A percentile compares a stretch with the other conserved stretches of the same genome.
Conservation (phyloP, 164 flowering plant genomes). For the Magnolia changhungtana region DNA sequence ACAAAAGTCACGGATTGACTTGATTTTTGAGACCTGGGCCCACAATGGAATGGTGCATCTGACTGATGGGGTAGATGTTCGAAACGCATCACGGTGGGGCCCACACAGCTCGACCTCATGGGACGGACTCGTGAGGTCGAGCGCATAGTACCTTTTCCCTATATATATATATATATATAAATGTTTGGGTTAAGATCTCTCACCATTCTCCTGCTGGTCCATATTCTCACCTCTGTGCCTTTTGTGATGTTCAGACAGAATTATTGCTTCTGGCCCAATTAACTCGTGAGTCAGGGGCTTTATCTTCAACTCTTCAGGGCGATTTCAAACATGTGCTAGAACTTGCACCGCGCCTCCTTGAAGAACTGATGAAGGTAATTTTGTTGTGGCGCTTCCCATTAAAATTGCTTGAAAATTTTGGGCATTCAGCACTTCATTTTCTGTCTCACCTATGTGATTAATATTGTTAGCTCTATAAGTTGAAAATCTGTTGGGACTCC, state of each 20-base stretch:
- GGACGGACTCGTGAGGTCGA: too few relatives aligned
- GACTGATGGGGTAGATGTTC: too few relatives aligned
- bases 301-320: constrained; percentile 54
- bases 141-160: too few relatives aligned
- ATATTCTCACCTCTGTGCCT: neutral
- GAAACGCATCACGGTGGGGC: too few relatives aligned
- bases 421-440: neutral
- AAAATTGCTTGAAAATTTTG: neutral
- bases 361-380: constrained; percentile 85
- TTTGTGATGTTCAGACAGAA: constrained; percentile 59
- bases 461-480: neutral
- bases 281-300: constrained; percentile 63
- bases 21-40: too few relatives aligned
- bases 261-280: constrained; percentile 88
- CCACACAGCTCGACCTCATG: too few relatives aligned
- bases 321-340: constrained; percentile 79
- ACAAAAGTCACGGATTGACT: too few relatives aligned
- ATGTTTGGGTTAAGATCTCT: neutral
- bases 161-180: too few relatives aligned
- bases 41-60: too few relatives aligned
- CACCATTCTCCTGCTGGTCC: neutral
- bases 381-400: neutral
- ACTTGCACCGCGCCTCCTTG: constrained; percentile 94
- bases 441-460: neutral
- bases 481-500: neutral